Evolutionary conservation across 2,329 filamentous ascomycete genomes (phyloP).

Genomic region (Parascedosporium putredinis): DNA sequence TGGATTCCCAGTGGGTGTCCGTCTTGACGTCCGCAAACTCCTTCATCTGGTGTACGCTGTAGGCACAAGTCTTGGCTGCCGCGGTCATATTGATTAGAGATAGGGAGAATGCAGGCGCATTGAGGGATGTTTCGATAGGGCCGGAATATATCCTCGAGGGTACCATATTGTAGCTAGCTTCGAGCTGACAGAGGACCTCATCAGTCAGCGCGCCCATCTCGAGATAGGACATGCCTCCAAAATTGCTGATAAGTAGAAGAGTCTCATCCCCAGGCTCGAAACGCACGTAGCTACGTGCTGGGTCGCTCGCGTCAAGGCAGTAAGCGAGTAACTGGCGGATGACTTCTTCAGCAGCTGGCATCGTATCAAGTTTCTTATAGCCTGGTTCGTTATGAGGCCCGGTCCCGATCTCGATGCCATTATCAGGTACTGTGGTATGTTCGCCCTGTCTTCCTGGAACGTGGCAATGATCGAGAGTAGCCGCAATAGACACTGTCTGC

Average conservation of each 20-base stretch:
- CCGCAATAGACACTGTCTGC: constrained; percentile 46
- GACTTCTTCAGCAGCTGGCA: constrained; percentile 35
- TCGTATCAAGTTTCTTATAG: constrained; percentile 43
- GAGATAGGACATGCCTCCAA: constrained; percentile 46
- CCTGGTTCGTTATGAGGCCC: constrained; percentile 59
- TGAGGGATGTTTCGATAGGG: constrained; percentile 61
- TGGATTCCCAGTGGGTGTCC: constrained; percentile 44
- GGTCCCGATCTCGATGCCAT: constrained; percentile 52
- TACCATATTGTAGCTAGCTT: constrained; percentile 33
- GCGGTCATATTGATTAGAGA: constrained; percentile 51
- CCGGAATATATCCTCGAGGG: constrained; percentile 49
- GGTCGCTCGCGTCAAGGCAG: constrained; percentile 47
- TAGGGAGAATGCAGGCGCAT: constrained; percentile 60
- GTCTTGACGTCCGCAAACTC: constrained; percentile 54
- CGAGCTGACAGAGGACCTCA: constrained; percentile 41
- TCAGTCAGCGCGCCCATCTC: constrained; percentile 45
- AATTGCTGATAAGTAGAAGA: constrained; percentile 47
- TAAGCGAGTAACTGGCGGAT: constrained; percentile 48
- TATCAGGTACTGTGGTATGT: constrained; percentile 14
- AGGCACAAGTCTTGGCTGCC: constrained; percentile 31
- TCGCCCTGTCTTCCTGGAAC: constrained; percentile 30
- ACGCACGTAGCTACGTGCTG: constrained; percentile 37
- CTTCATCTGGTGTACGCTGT: constrained; percentile 44
- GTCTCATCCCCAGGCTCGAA: constrained; percentile 37
- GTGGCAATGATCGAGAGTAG: constrained; percentile 51